A percentile compares a stretch with the other conserved stretches of the same genome.
These are phyloP conservation scores for Tolypocladium nubicola DNA, from an alignment of 2,329 filamentous ascomycete species.

Conservation along the genomic window DNA sequence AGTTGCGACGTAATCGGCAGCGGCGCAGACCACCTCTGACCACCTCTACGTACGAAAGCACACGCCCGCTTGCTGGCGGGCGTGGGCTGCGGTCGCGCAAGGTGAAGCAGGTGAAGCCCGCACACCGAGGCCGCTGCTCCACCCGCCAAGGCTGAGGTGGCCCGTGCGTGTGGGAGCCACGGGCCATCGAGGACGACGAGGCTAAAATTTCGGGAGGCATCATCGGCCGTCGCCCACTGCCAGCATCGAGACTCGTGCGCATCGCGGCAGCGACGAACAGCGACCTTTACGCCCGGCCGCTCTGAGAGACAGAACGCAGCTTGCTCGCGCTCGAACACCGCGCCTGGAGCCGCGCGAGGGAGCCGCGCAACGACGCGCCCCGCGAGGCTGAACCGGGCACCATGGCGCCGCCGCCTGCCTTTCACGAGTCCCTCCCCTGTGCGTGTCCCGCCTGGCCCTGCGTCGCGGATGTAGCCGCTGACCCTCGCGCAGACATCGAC, in stretches of 20 bases:
- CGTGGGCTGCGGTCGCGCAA: neutral
- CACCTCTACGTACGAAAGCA: too few relatives aligned
- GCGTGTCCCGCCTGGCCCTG: constrained; percentile 18
- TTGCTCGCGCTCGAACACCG: neutral
- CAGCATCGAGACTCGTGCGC: too few relatives aligned
- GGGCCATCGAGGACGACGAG: neutral
- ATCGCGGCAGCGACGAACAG: too few relatives aligned
- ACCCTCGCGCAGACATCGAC: constrained; percentile 61
- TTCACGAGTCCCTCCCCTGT: constrained; percentile 78
- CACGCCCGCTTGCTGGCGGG: too few relatives aligned
- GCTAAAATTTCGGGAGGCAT: too few relatives aligned
- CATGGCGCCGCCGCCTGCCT: constrained; percentile 23
- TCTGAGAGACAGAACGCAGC: neutral
- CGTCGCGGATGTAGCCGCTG: constrained; percentile 8
- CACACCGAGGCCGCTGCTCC: neutral
- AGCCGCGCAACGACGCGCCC: neutral
- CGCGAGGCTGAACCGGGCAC: neutral
- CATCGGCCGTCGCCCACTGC: too few relatives aligned
- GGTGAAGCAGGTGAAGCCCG: neutral
- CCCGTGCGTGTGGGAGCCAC: neutral
- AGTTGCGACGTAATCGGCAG: too few relatives aligned
- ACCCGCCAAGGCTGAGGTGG: neutral
- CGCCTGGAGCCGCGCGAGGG: too few relatives aligned
- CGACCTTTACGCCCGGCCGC: too few relatives aligned
- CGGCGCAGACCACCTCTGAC: too few relatives aligned